A percentile compares a stretch with the other conserved stretches of the same genome.
phyloP scores from a whole-genome alignment of 176 grass and related monocot species.

The Dactylis glomerata region DNA sequence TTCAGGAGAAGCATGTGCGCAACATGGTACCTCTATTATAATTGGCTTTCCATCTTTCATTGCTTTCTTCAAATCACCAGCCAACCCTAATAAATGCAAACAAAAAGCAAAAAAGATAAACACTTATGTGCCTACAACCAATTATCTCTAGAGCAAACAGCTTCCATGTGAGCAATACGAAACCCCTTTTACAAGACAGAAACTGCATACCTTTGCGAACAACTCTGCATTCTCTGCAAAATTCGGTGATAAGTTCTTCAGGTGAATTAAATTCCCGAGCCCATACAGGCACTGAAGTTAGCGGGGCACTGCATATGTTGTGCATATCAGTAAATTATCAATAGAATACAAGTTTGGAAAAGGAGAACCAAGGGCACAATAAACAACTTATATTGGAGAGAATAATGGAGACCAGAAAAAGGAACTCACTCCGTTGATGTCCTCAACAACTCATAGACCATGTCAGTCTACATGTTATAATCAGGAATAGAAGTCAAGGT shows the following conservation, averaged over 20 bases:
- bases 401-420: background rate
- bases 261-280: slow-evolving; percentile 83
- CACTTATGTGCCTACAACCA: background rate
- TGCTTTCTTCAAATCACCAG: slow-evolving; percentile 98
- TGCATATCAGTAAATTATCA: background rate
- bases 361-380: background rate
- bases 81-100: slow-evolving; percentile 58
- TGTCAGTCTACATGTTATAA: slow-evolving; percentile 77
- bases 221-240: slow-evolving; percentile 97
- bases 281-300: slow-evolving; percentile 89
- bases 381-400: background rate
- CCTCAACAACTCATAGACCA: slow-evolving; percentile 91
- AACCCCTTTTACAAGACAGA: background rate
- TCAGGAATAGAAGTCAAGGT: slow-evolving; percentile 24
- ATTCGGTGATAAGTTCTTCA: slow-evolving; percentile 94
- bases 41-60: slow-evolving; percentile 99
- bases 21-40: slow-evolving; percentile 76
- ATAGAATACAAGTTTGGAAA: background rate
- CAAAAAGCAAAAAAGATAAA: background rate
- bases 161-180: background rate
- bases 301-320: slow-evolving; percentile 66
- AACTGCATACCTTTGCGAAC: slow-evolving; percentile 78
- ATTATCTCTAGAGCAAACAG: slow-evolving; percentile 1
- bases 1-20: background rate
- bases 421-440: slow-evolving; percentile 85